Conservation (phyloP, 2,329 filamentous ascomycete genomes). For the Neobulgaria alba region DNA sequence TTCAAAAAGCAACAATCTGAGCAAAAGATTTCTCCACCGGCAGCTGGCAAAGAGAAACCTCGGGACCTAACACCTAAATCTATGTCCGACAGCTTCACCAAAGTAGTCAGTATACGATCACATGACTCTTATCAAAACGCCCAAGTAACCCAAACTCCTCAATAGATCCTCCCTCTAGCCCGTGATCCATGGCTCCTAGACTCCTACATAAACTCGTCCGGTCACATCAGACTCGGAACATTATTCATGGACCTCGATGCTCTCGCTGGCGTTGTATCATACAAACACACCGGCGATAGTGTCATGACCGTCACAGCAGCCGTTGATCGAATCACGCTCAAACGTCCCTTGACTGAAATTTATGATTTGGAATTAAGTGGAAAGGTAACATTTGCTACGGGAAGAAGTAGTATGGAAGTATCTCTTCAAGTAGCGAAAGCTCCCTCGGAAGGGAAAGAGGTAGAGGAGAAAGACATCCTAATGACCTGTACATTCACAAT, state of each 20-base stretch:
- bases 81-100: constrained; percentile 60
- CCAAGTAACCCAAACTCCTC: no score
- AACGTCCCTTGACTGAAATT: constrained; percentile 57
- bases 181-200: constrained; percentile 64
- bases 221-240: constrained; percentile 47
- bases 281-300: constrained; percentile 59
- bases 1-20: constrained; percentile 41
- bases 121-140: constrained; percentile 3
- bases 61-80: constrained; percentile 48
- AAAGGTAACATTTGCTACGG: constrained; percentile 50
- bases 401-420: constrained; percentile 61
- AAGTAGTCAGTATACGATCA: constrained; percentile 41
- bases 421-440: constrained; percentile 60
- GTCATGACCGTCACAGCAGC: constrained; percentile 34
- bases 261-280: constrained; percentile 59
- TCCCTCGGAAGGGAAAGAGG: constrained; percentile 41
- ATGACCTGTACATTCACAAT: constrained; percentile 69
- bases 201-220: constrained; percentile 59
- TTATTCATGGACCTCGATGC: constrained; percentile 65
- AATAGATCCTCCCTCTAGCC: constrained; percentile 51
- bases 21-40: constrained; percentile 4
- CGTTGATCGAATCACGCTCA: constrained; percentile 37
- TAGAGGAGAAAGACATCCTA: constrained; percentile 51
- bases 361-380: constrained; percentile 59
- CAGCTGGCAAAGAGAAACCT: constrained; percentile 30